Conservation (phyloP, 306 rosid genomes). For the Vigna hirtella region DNA sequence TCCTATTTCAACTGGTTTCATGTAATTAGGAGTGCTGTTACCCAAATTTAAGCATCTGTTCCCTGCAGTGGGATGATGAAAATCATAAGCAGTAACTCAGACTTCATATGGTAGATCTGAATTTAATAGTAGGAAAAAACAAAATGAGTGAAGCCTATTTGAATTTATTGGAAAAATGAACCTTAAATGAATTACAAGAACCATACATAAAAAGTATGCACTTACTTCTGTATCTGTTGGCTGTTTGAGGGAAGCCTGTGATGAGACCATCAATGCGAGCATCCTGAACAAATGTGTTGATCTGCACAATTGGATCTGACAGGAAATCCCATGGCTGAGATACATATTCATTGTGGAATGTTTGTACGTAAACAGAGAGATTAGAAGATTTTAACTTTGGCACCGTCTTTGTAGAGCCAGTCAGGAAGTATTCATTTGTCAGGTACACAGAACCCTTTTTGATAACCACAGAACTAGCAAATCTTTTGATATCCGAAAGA, state of each 20-base stretch:
- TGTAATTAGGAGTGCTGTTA: constrained; percentile 52
- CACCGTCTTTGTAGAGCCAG: constrained; percentile 51
- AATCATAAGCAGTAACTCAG: background rate
- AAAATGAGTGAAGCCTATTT: no score
- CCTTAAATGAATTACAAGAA: background rate
- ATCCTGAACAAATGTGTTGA: constrained; percentile 63
- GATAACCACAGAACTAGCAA: constrained; percentile 75
- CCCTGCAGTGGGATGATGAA: constrained; percentile 58
- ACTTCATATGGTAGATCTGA: no score
- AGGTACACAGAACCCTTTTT: constrained; percentile 58
- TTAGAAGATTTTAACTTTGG: constrained; percentile 52
- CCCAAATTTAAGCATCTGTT: constrained; percentile 58
- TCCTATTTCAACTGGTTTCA: constrained; percentile 56
- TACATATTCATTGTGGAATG: constrained; percentile 81
- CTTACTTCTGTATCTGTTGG: constrained; percentile 89
- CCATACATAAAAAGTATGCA: constrained; percentile 22
- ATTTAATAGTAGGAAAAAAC: no score
- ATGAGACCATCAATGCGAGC: constrained; percentile 63
- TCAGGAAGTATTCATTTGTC: background rate
- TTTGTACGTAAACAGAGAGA: constrained; percentile 70
- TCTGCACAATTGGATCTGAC: constrained; percentile 80
- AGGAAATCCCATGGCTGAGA: constrained; percentile 91
- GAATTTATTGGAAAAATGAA: no score
- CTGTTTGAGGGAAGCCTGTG: constrained; percentile 80
- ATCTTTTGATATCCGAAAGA: constrained; percentile 61